Conservation (phyloP, 345 rosid species). For the Kernera saxatilis region DNA sequence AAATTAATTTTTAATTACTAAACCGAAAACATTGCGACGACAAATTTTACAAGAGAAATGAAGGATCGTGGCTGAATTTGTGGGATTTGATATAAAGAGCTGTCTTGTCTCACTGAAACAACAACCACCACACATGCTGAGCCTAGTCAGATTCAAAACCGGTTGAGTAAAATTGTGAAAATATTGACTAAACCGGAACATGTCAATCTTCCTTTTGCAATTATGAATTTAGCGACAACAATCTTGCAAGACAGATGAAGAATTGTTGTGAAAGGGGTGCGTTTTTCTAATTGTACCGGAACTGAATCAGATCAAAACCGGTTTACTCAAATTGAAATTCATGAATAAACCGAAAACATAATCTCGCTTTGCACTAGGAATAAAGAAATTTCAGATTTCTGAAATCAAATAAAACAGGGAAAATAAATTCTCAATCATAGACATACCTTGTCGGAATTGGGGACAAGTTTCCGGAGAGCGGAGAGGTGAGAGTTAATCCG, state of each 20-base stretch:
- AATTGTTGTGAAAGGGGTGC: too few relatives aligned
- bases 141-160: not conserved
- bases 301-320: not conserved
- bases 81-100: not conserved
- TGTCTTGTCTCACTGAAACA: not conserved
- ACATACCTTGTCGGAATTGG: conserved; percentile 82
- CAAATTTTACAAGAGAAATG: too few relatives aligned
- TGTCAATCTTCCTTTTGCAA: too few relatives aligned
- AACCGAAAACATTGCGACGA: not conserved
- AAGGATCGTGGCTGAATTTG: too few relatives aligned
- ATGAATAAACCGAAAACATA: not conserved
- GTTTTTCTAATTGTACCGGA: not conserved
- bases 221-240: too few relatives aligned
- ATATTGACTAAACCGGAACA: not conserved
- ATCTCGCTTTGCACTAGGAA: not conserved
- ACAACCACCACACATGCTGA: not conserved
- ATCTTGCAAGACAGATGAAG: too few relatives aligned
- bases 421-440: not conserved
- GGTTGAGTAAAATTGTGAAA: not conserved
- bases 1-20: not conserved
- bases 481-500: conserved; percentile 81
- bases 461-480: conserved; percentile 74
- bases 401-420: not conserved
- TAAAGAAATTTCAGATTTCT: not conserved
- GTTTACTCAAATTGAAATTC: not conserved